Conservation (phyloP, 2,329 filamentous ascomycete species). For the Mariannaea elegans region DNA sequence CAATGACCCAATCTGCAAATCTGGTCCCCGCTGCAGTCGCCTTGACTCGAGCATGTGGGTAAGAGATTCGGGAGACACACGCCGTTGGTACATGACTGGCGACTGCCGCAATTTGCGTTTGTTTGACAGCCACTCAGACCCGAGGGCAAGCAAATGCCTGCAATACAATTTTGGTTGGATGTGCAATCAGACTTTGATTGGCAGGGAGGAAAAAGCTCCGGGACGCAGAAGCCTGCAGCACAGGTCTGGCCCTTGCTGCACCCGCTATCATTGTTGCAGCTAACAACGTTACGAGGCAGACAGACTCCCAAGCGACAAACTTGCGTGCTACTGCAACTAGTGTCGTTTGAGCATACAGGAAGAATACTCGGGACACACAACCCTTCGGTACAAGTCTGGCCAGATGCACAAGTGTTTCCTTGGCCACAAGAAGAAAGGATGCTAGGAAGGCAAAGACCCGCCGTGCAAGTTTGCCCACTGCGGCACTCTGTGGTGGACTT, state of each 20-base stretch:
- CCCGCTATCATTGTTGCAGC: neutral
- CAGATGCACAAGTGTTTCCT: neutral
- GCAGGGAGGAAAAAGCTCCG: slow-evolving; percentile 1
- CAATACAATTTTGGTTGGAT: neutral
- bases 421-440: slow-evolving; percentile 1
- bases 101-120: neutral
- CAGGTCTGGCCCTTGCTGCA: slow-evolving; percentile 1
- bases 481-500: neutral
- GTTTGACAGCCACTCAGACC: neutral
- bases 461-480: neutral
- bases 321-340: neutral
- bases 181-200: neutral
- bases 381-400: neutral
- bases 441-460: neutral
- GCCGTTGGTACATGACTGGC: slow-evolving; percentile 6
- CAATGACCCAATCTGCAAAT: slow-evolving; percentile 11
- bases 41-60: neutral
- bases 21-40: neutral
- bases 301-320: slow-evolving; percentile 16
- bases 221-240: slow-evolving; percentile 8
- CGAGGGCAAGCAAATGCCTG: slow-evolving; percentile 12
- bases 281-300: neutral
- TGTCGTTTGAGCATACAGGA: neutral
- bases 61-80: slow-evolving; percentile 4
- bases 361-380: slow-evolving; percentile 10